Evolutionary conservation across 176 grass and related monocot species (phyloP).

Genomic region (Eragrostis nindensis): DNA sequence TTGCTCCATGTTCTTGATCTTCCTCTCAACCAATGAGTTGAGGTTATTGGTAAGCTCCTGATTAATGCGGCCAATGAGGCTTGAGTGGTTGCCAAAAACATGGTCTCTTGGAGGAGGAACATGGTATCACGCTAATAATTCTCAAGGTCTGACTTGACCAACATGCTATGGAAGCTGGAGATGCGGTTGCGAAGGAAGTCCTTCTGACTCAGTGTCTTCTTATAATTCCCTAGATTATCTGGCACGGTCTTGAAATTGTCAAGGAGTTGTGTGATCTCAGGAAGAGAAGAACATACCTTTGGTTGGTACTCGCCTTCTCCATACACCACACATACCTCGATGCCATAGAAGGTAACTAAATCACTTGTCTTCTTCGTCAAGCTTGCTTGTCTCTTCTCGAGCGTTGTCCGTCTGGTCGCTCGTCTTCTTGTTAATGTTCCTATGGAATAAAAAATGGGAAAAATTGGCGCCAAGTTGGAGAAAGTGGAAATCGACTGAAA

Average conservation of each 20-base stretch:
- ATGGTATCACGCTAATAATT: not conserved
- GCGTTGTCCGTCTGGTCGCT: not conserved
- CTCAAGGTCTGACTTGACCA: not conserved
- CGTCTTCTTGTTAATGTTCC: too few relatives aligned
- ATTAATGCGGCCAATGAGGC: not conserved
- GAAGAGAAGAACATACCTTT: slow-evolving; percentile 25
- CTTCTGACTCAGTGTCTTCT: slow-evolving; percentile 48
- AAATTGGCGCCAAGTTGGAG: too few relatives aligned
- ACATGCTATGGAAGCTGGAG: slow-evolving; percentile 7
- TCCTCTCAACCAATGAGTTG: not conserved
- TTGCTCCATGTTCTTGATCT: not conserved
- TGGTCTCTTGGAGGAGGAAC: slow-evolving; percentile 32
- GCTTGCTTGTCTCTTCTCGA: slow-evolving; percentile 35
- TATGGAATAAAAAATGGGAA: too few relatives aligned
- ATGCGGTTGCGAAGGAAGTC: slow-evolving; percentile 31
- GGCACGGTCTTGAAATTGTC: slow-evolving; percentile 18
- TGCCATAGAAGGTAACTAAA: slow-evolving; percentile 38
- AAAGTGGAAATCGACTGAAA: too few relatives aligned
- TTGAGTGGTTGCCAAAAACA: not conserved
- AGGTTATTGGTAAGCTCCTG: slow-evolving; percentile 40
- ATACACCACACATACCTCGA: slow-evolving; percentile 36
- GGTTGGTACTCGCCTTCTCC: slow-evolving; percentile 7
- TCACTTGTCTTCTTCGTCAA: slow-evolving; percentile 50
- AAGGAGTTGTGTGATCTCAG: not conserved
- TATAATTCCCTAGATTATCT: slow-evolving; percentile 26